These are phyloP conservation scores for Lepiota venenata DNA, from an alignment of 768 basidiomycete genomes.

Conservation along the genomic window DNA sequence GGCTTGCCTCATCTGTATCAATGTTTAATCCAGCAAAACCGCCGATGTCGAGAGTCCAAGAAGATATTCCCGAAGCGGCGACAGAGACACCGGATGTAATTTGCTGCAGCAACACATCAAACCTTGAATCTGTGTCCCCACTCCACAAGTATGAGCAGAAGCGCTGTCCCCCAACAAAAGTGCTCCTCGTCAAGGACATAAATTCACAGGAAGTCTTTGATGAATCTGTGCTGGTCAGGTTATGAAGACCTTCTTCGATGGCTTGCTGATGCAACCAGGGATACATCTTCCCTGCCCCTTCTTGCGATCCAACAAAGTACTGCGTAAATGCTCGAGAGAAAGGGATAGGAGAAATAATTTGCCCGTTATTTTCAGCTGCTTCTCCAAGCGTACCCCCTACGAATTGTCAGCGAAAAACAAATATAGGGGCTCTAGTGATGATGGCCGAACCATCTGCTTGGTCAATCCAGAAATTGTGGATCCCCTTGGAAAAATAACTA, in stretches of 20 bases:
- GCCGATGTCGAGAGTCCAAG: conserved; percentile 35
- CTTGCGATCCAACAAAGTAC: conserved; percentile 34
- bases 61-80: conserved; percentile 32
- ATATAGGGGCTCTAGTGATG: neutral
- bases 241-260: conserved; percentile 32
- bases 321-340: conserved; percentile 31
- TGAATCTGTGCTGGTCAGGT: conserved; percentile 23
- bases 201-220: conserved; percentile 24
- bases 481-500: conserved; percentile 33
- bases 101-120: conserved; percentile 31
- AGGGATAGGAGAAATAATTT: conserved; percentile 26
- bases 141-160: conserved; percentile 37
- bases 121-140: conserved; percentile 31
- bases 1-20: conserved; percentile 23
- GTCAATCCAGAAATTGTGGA: conserved; percentile 36
- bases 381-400: conserved; percentile 32
- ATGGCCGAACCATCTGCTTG: conserved; percentile 28
- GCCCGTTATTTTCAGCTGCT: conserved; percentile 32
- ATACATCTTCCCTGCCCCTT: conserved; percentile 32
- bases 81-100: conserved; percentile 30
- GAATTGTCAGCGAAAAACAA: neutral
- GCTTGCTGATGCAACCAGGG: conserved; percentile 36
- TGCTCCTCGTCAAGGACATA: conserved; percentile 33
- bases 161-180: conserved; percentile 32
- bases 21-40: conserved; percentile 30